Evolutionary conservation across 257 asterid species (phyloP), one percentile per base, ranked within the genome.

Genomic region (Handroanthus guayacan): DNA sequence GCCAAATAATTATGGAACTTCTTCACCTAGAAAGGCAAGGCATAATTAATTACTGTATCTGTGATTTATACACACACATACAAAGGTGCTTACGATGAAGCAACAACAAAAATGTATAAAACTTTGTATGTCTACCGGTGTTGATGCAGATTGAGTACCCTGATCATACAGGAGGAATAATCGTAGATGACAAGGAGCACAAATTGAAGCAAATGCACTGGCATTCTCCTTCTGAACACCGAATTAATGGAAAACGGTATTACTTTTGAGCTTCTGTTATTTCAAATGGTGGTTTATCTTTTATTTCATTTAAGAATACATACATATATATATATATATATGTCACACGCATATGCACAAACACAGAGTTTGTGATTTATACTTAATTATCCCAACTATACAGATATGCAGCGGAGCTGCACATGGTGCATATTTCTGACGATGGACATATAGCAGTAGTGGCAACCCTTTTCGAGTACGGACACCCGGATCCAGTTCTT

Each of bases 351-450:
- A 43, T 43, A 43, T 43, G 47, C 47, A 43, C 47, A 4, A 43
- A 43, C 8, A 9, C 4, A 34, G 1, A 18, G 37, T 2, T 5
- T 52, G 25, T 58, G 52, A 57, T 12, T 5, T 1, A 3, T 4
- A 9, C 34, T 25, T 25, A 25, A n/a, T 12, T 12, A 2, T 39
- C 6, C 43, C 5, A 63, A 63, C 25, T 12, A 34, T 20, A 36
- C 76, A 91, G 97, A 73, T 91, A 75, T 74, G 93, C 87, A 0
- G 93, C 95, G 0, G 97, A 91, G 90, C 89, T 86, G 44, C 97
- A 91, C 55, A 78, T 89, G 84, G 93, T 89, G 71, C 95, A 89
- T 66, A 80, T 86, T 43, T 69, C 95, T 4, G 86, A 81, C 4
- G 95, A 91, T 20, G 86, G 81, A 50, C 81, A 70, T 3, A 71